Percentiles rank a stretch among this genome's conserved stretches.
These are phyloP conservation scores for Clavispora phyllophila DNA, from an alignment of 805 yeast species.

Conservation along the genomic window DNA sequence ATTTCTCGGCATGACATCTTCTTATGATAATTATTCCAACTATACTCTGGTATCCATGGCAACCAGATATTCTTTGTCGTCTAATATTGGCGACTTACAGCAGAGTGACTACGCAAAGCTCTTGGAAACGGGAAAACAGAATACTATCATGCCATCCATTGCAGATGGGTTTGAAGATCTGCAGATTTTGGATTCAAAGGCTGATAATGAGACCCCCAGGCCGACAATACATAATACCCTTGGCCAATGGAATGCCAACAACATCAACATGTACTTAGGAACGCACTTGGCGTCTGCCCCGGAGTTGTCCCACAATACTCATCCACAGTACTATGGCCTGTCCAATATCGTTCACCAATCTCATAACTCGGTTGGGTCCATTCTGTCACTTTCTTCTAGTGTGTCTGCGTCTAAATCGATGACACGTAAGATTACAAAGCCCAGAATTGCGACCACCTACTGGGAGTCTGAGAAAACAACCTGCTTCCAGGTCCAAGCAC, in stretches of 20 bases:
- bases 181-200: neutral
- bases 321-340: neutral
- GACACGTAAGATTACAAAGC: conserved; percentile 15
- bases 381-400: neutral
- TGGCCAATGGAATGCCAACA: neutral
- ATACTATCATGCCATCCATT: neutral
- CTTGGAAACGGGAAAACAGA: neutral
- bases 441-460: conserved; percentile 29
- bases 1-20: neutral
- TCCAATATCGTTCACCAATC: neutral
- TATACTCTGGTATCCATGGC: neutral
- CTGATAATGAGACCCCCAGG: neutral
- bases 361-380: neutral
- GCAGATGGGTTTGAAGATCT: neutral
- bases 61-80: neutral
- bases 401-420: neutral
- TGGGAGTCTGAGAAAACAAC: conserved; percentile 36
- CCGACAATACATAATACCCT: neutral
- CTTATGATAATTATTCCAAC: neutral
- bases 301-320: neutral
- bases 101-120: neutral
- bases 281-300: neutral
- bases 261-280: neutral
- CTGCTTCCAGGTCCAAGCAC: conserved; percentile 34
- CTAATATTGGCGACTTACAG: neutral